Percentiles rank a stretch among this genome's conserved stretches.
Conservation (phyloP, 345 rosid genomes). For the Citropsis articulata region DNA sequence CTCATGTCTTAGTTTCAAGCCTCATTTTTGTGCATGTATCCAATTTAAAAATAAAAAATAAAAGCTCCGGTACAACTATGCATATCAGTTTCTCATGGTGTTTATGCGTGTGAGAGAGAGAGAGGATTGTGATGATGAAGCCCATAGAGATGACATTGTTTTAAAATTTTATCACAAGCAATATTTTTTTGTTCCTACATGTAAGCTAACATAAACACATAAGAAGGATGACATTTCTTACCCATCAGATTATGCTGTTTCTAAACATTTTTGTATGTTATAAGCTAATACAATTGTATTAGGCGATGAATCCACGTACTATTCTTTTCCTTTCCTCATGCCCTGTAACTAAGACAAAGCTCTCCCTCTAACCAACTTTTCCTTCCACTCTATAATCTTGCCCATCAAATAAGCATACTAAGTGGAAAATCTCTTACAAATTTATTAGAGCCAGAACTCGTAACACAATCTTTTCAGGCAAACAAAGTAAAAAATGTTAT, state of each 20-base stretch:
- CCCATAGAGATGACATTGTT: not conserved
- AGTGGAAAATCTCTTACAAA: not conserved
- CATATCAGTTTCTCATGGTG: not conserved
- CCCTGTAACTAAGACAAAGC: not conserved
- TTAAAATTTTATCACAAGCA: not conserved
- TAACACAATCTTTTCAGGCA: not conserved
- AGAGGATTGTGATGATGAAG: not conserved
- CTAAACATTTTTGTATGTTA: not conserved
- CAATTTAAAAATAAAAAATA: too few relatives aligned
- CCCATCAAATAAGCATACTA: not conserved
- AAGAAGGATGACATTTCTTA: not conserved
- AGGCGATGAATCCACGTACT: not conserved
- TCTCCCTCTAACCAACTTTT: not conserved
- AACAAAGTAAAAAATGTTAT: not conserved
- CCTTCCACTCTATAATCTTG: not conserved
- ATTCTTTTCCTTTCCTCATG: not conserved
- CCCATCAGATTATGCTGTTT: not conserved
- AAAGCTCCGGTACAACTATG: too few relatives aligned
- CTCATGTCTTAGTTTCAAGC: too few relatives aligned
- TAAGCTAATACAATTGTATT: not conserved
- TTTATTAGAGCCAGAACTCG: not conserved
- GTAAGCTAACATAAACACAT: not conserved
- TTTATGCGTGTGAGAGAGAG: not conserved
- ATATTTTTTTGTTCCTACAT: not conserved
- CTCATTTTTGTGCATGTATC: not conserved